Base-by-base conservation (phyloP, 257 asterid species). In the Scutellaria barbata region DNA sequence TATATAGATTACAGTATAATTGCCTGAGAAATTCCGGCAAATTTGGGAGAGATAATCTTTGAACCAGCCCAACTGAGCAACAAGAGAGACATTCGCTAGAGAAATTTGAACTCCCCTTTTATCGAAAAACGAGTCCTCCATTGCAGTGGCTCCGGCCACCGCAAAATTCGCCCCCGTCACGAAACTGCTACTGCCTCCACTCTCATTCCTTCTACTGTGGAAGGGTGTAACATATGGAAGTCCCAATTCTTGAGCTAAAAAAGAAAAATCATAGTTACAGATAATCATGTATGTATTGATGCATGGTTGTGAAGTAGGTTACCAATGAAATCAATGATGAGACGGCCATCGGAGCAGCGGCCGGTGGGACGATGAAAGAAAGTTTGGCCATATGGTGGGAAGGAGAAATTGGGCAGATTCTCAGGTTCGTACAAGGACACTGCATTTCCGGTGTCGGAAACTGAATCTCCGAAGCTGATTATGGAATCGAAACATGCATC, bases 131-230 rank as follows among this genome's bases (percentile, higher is more conserved):
- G 73, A 16, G 30, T 70, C 71, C 13, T 73, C 81, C 61, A 85
- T 52, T 0, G 85, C 93, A 1, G 69, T 72, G 1, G 88, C 83
- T 39, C 85, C 84, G 4, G 35, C 87, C n/a, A 81, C 87, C 45
- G 90, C 92, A 4, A 77, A 87, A 56, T 85, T 87, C 8, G 74
- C 79, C 5, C 90, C 66, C 2, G 37, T 6, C 9, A 22, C 18
- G 1, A 43, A 63, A 43, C 7, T 51, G 7, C 70, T 48, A 14
- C 50, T 14, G 16, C 56, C 63, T 39, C 8, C 63, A 56, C 47
- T 59, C 18, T 2, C 81, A 62, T 69, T 57, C 62, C 3, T 14
- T 14, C 54, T 76, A 12, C 69, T 75, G 8, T 20, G n/a, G 41
- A 69, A 84, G 8, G 92, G 85, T 6, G 69, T 59, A 61, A 79